A percentile compares a stretch with the other conserved stretches of the same genome.
Conservation (phyloP, 2,329 filamentous ascomycete species). For the Pseudocercospora crystallina region DNA sequence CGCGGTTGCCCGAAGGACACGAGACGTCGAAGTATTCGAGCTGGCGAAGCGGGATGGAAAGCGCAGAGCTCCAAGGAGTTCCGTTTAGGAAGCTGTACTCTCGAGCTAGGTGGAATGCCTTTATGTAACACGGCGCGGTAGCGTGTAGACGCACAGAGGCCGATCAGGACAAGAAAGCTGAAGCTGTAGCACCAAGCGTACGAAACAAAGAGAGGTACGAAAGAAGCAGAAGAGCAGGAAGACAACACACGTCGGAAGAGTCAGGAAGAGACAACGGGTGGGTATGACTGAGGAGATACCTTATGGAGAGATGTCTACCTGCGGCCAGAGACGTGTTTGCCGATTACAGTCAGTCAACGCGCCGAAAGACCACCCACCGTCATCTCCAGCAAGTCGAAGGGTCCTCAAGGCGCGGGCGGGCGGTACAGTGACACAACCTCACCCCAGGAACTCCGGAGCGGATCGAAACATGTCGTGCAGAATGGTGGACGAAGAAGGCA, state of each 20-base stretch:
- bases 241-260: background rate
- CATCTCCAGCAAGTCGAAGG: too few species aligned
- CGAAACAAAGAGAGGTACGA: background rate
- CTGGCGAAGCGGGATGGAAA: too few species aligned
- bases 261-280: background rate
- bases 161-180: background rate
- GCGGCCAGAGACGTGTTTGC: background rate
- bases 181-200: background rate
- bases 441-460: conserved; percentile 7
- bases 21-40: background rate
- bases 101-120: conserved; percentile 3
- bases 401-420: background rate
- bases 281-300: background rate
- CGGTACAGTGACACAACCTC: conserved; percentile 8
- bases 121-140: conserved; percentile 7
- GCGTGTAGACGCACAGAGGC: too few species aligned
- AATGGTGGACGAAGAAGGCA: background rate
- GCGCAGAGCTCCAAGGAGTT: conserved; percentile 1
- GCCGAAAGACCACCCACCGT: too few species aligned
- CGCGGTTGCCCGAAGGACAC: background rate
- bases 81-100: background rate
- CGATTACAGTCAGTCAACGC: conserved; percentile 1
- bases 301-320: background rate
- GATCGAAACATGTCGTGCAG: conserved; percentile 12
- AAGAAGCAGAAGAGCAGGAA: background rate